Base-by-base conservation (phyloP, 192 early-diverging fungal species). In the Linnemannia exigua region DNA sequence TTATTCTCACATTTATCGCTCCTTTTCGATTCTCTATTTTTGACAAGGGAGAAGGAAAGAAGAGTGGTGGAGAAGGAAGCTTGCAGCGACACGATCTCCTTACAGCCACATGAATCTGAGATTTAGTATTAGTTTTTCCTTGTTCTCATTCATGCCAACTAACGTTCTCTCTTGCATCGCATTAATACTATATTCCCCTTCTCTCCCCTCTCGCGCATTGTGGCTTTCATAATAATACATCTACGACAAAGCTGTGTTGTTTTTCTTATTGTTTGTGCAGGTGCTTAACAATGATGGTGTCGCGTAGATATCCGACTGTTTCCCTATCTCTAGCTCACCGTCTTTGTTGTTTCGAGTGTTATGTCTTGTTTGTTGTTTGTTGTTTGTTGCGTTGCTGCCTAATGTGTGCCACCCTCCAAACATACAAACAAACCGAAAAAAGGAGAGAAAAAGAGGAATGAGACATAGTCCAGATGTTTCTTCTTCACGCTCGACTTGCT, bases 331-430 rank as follows among this genome's bases (percentile, higher is more conserved):
- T 63, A 28, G 58, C 15, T 63, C 25, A n/a, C 12, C 31, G 25
- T 61, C 28, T 33, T 12, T 58, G 54, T 63, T 33, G n/a, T 63
- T 0, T 63, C n/a, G 52, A 54, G 25, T 54, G n/a, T 54, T 54
- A n/a, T 52, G 20, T 51, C 5, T 51, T 61, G n/a, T 28, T 2
- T 31, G 12, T 63, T 31, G 28, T 63, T 63, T 58, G 54, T 9
- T 58, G 54, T 58, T 58, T 52, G 54, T 25, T 63, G 28, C 58
- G 58, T 63, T 63, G 58, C 58, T 63, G 58, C 25, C 54, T 63
- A 63, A 58, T 28, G 58, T 63, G 58, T 31, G 28, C 58, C n/a
- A 63, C 58, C 58, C 31, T 0, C 3, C 11, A 11, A 9, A 28
- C 6, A 58, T n/a, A 58, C 54, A 58, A 58, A 58, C 54, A 58